Conservation (phyloP, 805 yeast genomes). For the Candida tallmaniae region DNA sequence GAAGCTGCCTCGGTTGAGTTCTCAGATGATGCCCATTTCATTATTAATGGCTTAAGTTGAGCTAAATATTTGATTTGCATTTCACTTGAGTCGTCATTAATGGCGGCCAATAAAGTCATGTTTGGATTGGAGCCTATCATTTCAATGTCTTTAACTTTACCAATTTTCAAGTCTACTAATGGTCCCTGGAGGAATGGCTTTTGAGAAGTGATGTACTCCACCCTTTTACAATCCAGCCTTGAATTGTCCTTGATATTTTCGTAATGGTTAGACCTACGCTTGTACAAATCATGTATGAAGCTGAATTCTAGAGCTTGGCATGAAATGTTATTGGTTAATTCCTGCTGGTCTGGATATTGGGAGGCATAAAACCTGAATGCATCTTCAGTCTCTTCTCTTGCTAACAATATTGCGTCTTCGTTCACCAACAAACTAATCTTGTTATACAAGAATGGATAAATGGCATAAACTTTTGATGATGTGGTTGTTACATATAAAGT, state of each 20-base stretch:
- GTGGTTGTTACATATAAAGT: constrained; percentile 25
- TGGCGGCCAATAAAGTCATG: constrained; percentile 14
- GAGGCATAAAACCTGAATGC: background rate
- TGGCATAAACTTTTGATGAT: constrained; percentile 18
- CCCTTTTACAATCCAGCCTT: background rate
- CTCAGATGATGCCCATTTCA: constrained; percentile 11
- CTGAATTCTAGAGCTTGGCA: constrained; percentile 1
- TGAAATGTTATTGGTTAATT: background rate
- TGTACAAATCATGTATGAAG: too few relatives aligned
- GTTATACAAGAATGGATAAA: constrained; percentile 23
- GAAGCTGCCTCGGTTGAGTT: too few relatives aligned
- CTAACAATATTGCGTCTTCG: background rate
- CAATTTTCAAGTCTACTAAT: constrained; percentile 7
- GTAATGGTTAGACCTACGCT: background rate
- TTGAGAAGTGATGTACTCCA: background rate
- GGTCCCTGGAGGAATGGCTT: constrained; percentile 25
- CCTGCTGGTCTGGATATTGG: constrained; percentile 2
- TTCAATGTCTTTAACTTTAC: constrained; percentile 12
- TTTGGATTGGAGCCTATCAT: constrained; percentile 11
- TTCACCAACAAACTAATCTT: constrained; percentile 1
- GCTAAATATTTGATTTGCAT: constrained; percentile 13
- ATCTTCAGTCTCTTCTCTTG: constrained; percentile 9
- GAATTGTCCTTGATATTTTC: background rate
- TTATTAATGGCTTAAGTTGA: constrained; percentile 26
- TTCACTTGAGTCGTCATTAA: constrained; percentile 7